phyloP scores from a whole-genome alignment of 2,329 filamentous ascomycete species.

The Fusarium nanum region DNA sequence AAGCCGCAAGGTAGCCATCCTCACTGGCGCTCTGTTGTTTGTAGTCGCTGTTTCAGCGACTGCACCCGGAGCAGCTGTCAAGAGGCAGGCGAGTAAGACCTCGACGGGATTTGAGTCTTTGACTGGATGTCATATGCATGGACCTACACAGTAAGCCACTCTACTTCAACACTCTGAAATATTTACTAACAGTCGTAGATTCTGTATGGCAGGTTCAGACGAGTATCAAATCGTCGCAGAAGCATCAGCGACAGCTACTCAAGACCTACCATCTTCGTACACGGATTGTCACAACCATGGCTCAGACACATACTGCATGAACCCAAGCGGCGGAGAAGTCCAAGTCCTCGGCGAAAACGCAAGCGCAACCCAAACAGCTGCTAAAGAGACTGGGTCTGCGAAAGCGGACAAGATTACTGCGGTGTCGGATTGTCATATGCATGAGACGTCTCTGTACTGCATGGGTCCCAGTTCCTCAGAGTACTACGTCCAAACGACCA shows the following conservation, averaged over 20 bases:
- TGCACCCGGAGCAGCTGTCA: constrained; percentile 24
- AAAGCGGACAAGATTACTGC: constrained; percentile 48
- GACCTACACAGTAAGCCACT: constrained; percentile 35
- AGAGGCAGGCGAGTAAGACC: constrained; percentile 34
- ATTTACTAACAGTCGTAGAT: too few species aligned
- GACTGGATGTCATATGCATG: constrained; percentile 42
- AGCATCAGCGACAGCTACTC: constrained; percentile 30
- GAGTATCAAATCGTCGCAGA: constrained; percentile 39
- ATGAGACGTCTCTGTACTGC: constrained; percentile 57
- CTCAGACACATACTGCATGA: constrained; percentile 42
- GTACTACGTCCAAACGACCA: constrained; percentile 58
- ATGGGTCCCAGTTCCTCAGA: constrained; percentile 54
- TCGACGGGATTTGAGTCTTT: constrained; percentile 31
- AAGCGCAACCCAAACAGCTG: constrained; percentile 11
- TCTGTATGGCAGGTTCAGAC: constrained; percentile 36
- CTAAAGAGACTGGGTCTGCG: constrained; percentile 27
- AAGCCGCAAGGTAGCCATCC: constrained; percentile 17
- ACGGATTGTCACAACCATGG: constrained; percentile 43
- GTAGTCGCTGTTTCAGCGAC: constrained; percentile 38
- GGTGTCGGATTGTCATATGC: constrained; percentile 55
- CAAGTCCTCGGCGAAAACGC: constrained; percentile 36
- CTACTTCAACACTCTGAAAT: too few species aligned
- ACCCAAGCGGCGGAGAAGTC: constrained; percentile 43
- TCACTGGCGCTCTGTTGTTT: constrained; percentile 29
- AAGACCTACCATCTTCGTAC: constrained; percentile 38